phyloP scores from a whole-genome alignment of 202 grass and related monocot species.

The Panicum hallii region DNA sequence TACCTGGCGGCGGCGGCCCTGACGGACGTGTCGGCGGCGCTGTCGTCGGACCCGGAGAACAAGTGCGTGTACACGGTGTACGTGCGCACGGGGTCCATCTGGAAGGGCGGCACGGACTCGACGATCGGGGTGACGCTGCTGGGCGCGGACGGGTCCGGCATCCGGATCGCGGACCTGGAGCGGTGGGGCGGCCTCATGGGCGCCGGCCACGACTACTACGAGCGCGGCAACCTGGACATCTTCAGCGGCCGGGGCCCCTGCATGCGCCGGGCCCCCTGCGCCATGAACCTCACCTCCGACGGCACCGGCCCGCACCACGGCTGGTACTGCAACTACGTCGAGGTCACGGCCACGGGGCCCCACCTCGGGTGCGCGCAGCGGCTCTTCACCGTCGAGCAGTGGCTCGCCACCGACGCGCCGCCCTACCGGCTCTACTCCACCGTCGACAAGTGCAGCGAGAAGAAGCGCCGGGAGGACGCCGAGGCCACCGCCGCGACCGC shows the following conservation, averaged over 20 bases:
- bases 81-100: conserved; percentile 83
- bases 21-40: not conserved
- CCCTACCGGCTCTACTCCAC: conserved; percentile 69
- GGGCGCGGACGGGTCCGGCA: conserved; percentile 62
- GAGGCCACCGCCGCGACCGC: not conserved
- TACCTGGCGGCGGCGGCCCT: not conserved
- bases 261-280: conserved; percentile 57
- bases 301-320: conserved; percentile 71
- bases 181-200: conserved; percentile 78
- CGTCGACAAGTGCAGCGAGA: conserved; percentile 50
- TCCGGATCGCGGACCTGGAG: conserved; percentile 69
- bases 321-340: conserved; percentile 97
- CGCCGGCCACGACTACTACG: conserved; percentile 75
- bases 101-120: conserved; percentile 87
- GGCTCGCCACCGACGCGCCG: conserved; percentile 80
- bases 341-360: conserved; percentile 76
- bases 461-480: not conserved
- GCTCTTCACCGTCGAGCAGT: conserved; percentile 96
- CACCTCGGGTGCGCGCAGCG: conserved; percentile 72
- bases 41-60: conserved; percentile 46
- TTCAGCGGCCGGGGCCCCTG: conserved; percentile 92
- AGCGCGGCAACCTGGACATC: conserved; percentile 90
- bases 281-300: conserved; percentile 86
- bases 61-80: conserved; percentile 91
- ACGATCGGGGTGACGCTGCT: conserved; percentile 65